A percentile compares a stretch with the other conserved stretches of the same genome.
Conservation (phyloP, 2,329 filamentous ascomycete species). For the Diaporthe sp. region DNA sequence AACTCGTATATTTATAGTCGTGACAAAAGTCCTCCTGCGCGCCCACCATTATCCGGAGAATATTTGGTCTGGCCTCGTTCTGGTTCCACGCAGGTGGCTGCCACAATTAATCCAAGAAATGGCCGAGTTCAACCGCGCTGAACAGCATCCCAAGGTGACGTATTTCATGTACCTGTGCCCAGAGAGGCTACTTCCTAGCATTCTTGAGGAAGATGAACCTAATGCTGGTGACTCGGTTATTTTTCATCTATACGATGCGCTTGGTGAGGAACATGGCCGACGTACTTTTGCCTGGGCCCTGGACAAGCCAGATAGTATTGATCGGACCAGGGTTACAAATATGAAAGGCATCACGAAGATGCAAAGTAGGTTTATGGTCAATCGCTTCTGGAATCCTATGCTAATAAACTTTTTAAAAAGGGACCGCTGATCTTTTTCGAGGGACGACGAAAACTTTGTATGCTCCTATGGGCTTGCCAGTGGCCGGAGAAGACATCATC, state of each 20-base stretch:
- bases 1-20: neutral
- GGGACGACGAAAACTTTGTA: neutral
- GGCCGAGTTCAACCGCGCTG: neutral
- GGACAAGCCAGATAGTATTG: neutral
- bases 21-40: neutral
- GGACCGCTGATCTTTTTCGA: neutral
- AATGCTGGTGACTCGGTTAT: neutral
- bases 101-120: neutral
- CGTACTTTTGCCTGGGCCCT: neutral
- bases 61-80: neutral
- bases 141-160: neutral
- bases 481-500: neutral
- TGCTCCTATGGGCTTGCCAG: neutral
- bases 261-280: neutral
- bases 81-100: neutral
- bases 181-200: neutral
- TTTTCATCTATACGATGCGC: neutral
- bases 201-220: neutral
- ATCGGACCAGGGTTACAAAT: neutral
- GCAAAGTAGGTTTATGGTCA: neutral
- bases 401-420: neutral
- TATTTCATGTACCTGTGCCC: neutral
- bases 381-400: neutral
- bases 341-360: neutral
- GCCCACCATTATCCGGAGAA: neutral